Conservation (phyloP, 1,139 yeast genomes). For the Pichia sp. region DNA sequence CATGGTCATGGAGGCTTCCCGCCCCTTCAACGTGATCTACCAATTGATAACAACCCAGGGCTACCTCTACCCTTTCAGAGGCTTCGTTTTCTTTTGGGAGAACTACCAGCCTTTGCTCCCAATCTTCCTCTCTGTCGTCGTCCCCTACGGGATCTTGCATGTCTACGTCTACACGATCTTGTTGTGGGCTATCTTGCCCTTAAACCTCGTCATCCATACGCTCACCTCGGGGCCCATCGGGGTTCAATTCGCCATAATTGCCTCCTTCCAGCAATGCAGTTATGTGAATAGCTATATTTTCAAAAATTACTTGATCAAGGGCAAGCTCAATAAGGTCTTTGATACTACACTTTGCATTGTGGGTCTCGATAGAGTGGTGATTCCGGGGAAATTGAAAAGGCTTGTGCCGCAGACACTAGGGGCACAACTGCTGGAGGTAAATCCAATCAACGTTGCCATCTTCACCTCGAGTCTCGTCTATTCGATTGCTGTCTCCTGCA, state of each 20-base stretch:
- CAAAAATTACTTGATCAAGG: constrained; percentile 24
- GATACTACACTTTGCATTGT: constrained; percentile 28
- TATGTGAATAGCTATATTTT: constrained; percentile 25
- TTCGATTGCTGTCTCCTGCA: constrained; percentile 17
- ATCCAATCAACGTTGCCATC: constrained; percentile 6
- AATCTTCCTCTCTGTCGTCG: constrained; percentile 22
- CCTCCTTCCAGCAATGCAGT: constrained; percentile 27
- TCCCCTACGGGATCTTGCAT: constrained; percentile 25
- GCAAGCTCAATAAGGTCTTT: constrained; percentile 26
- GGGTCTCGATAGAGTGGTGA: constrained; percentile 27
- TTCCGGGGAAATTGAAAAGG: constrained; percentile 31
- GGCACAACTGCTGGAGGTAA: constrained; percentile 19
- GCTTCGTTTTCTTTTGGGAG: constrained; percentile 24
- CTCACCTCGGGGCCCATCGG: constrained; percentile 29
- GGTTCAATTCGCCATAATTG: constrained; percentile 21
- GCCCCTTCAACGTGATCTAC: constrained; percentile 21
- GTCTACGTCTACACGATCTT: constrained; percentile 20
- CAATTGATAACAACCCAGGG: constrained; percentile 22
- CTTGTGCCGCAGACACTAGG: constrained; percentile 27
- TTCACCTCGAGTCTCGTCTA: neutral
- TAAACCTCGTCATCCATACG: constrained; percentile 23
- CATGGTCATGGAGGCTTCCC: constrained; percentile 20
- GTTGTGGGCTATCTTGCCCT: constrained; percentile 23
- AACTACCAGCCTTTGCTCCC: constrained; percentile 26
- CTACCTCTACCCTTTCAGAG: constrained; percentile 25